These are phyloP conservation scores for Hypoxylon fuscum DNA, from an alignment of 495 filamentous ascomycete genomes.

Conservation along the genomic window DNA sequence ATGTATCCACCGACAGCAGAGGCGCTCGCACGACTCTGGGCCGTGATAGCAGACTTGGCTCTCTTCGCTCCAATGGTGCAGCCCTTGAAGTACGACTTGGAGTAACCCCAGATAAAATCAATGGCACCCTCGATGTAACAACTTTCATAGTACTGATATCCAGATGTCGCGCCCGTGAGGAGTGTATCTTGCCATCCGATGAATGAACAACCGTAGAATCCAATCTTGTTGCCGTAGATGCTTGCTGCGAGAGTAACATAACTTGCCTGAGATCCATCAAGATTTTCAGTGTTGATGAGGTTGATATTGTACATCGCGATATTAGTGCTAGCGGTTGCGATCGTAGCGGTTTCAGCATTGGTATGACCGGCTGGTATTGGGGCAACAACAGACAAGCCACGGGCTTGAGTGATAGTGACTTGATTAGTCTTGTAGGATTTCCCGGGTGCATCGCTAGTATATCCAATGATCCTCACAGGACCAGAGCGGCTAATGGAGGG, in stretches of 20 bases:
- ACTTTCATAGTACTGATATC: conserved; percentile 62
- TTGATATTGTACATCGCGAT: conserved; percentile 70
- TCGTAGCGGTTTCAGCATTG: conserved; percentile 60
- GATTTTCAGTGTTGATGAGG: conserved; percentile 62
- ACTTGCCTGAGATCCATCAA: conserved; percentile 53
- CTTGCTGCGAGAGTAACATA: conserved; percentile 62
- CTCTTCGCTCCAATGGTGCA: conserved; percentile 53
- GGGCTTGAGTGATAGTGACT: conserved; percentile 64
- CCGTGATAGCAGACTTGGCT: background rate
- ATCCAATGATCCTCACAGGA: conserved; percentile 65
- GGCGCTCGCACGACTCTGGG: background rate
- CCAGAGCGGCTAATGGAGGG: conserved; percentile 58
- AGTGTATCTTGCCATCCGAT: conserved; percentile 70
- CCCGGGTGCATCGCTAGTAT: conserved; percentile 59
- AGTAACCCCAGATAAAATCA: conserved; percentile 73
- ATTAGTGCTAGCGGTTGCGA: conserved; percentile 59
- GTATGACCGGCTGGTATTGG: conserved; percentile 44
- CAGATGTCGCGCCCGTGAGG: conserved; percentile 56
- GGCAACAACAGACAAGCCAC: background rate
- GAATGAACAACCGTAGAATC: conserved; percentile 66
- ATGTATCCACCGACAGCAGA: conserved; percentile 55
- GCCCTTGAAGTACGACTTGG: conserved; percentile 66
- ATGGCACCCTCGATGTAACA: conserved; percentile 66
- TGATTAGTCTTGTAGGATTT: conserved; percentile 61
- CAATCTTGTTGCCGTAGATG: conserved; percentile 58